Evolutionary conservation across 2,329 filamentous ascomycete genomes (phyloP).

Genomic region (Clonostachys sp.): DNA sequence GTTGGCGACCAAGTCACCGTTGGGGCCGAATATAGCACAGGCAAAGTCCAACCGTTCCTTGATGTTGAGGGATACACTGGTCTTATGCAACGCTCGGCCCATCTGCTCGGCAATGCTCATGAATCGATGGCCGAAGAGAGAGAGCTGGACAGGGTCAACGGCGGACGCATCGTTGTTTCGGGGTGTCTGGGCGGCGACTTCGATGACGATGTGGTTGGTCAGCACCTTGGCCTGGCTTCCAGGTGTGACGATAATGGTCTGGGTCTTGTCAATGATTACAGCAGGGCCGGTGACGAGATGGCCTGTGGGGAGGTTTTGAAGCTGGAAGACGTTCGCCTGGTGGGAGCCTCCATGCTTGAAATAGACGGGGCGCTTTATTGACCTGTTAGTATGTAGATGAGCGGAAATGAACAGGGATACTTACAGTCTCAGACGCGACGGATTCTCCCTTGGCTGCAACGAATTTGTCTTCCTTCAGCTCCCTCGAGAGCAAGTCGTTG

Average conservation of each 20-base stretch:
- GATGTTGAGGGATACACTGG: slow-evolving; percentile 52
- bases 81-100: slow-evolving; percentile 51
- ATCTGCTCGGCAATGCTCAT: slow-evolving; percentile 57
- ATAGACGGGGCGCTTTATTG: no score
- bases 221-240: slow-evolving; percentile 19
- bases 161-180: not conserved
- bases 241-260: slow-evolving; percentile 19
- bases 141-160: slow-evolving; percentile 46
- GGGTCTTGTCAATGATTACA: slow-evolving; percentile 19
- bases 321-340: slow-evolving; percentile 1
- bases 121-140: slow-evolving; percentile 50
- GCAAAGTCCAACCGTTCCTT: slow-evolving; percentile 36
- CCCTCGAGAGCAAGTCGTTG: no score
- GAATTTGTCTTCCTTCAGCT: no score
- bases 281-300: slow-evolving; percentile 21
- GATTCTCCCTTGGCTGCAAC: no score
- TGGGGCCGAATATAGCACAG: slow-evolving; percentile 33
- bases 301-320: not conserved
- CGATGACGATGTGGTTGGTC: slow-evolving; percentile 19
- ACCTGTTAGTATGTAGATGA: no score
- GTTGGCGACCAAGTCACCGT: slow-evolving; percentile 31
- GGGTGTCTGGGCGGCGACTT: slow-evolving; percentile 6
- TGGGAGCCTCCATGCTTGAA: not conserved
- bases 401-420: no score
- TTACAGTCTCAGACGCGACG: no score